These are phyloP conservation scores for Rosa rugosa DNA, from an alignment of 306 rosid species.

Conservation along the genomic window DNA sequence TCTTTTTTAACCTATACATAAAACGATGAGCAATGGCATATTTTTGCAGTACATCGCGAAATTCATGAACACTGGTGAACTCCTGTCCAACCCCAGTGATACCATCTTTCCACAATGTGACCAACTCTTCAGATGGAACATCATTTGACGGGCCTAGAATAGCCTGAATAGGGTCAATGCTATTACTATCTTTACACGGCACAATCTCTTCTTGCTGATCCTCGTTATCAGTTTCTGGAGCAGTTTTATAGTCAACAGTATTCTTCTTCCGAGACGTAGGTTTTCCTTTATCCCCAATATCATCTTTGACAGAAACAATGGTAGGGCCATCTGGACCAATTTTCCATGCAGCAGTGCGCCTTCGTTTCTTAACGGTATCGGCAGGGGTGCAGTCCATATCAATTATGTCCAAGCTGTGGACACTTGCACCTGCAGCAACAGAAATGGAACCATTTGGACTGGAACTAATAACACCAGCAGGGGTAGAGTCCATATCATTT, in stretches of 20 bases:
- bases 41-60: conserved; percentile 57
- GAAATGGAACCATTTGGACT: conserved; percentile 24
- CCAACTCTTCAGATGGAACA: conserved; percentile 36
- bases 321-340: conserved; percentile 32
- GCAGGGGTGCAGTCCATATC: conserved; percentile 53
- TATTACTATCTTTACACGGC: conserved; percentile 18
- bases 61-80: conserved; percentile 44
- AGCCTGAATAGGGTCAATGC: conserved; percentile 1
- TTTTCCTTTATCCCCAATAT: conserved; percentile 33
- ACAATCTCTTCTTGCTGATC: conserved; percentile 15
- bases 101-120: conserved; percentile 43
- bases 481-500: conserved; percentile 42
- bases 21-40: conserved; percentile 56
- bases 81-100: conserved; percentile 56
- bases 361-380: conserved; percentile 58
- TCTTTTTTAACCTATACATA: conserved; percentile 44
- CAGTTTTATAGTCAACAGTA: conserved; percentile 4
- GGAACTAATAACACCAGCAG: conserved; percentile 39
- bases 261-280: conserved; percentile 26
- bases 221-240: conserved; percentile 12
- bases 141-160: conserved; percentile 22
- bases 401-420: conserved; percentile 8
- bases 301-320: conserved; percentile 20
- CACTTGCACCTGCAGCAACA: conserved; percentile 16
- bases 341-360: conserved; percentile 44